A percentile compares a stretch with the other conserved stretches of the same genome.
Conservation (phyloP, 352 stramenopile species). For the Phytophthora constricta region DNA sequence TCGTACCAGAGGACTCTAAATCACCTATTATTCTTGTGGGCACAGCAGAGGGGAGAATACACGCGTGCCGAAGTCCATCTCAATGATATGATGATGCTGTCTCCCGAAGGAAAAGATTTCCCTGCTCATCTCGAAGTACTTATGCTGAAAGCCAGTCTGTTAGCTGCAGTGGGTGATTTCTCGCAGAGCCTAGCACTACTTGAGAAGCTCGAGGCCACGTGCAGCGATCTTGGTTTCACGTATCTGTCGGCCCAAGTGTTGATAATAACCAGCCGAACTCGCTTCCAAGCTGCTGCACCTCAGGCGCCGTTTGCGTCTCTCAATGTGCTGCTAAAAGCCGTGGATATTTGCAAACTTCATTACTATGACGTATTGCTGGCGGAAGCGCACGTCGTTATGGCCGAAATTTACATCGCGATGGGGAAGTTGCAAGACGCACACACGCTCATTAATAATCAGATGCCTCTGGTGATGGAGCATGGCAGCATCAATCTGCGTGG, state of each 20-base stretch:
- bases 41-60: constrained; percentile 54
- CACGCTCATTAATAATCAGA: constrained; percentile 60
- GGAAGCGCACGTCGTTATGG: constrained; percentile 66
- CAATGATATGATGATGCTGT: constrained; percentile 49
- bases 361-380: constrained; percentile 67
- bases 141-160: constrained; percentile 41
- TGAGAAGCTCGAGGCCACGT: constrained; percentile 48
- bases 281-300: constrained; percentile 35
- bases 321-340: constrained; percentile 42
- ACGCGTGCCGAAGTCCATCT: constrained; percentile 51
- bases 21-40: constrained; percentile 58
- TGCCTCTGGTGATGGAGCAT: constrained; percentile 74
- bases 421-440: constrained; percentile 54
- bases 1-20: constrained; percentile 58
- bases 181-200: constrained; percentile 48
- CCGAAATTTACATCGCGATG: constrained; percentile 70
- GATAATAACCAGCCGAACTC: constrained; percentile 51
- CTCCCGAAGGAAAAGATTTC: constrained; percentile 52
- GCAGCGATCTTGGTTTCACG: constrained; percentile 42
- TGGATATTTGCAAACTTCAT: constrained; percentile 56
- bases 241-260: constrained; percentile 62
- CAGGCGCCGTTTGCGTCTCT: constrained; percentile 65
- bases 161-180: constrained; percentile 42
- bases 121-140: constrained; percentile 54
- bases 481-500: constrained; percentile 60